These are phyloP conservation scores for Sporothrix dimorphospora DNA, from an alignment of 2,329 filamentous ascomycete genomes.

Conservation along the genomic window DNA sequence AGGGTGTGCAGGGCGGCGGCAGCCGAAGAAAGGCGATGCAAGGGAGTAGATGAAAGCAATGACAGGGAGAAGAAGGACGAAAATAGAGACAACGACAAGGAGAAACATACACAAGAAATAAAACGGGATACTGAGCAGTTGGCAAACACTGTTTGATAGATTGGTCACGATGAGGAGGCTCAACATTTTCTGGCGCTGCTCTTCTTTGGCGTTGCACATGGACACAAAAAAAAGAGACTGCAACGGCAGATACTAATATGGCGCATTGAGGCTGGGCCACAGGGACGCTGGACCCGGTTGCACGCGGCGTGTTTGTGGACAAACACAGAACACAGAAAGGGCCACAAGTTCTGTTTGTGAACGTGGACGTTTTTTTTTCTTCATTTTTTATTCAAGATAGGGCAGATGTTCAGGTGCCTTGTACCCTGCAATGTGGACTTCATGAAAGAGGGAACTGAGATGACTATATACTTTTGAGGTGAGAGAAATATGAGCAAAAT, in stretches of 20 bases:
- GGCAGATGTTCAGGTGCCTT: background rate
- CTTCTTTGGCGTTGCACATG: background rate
- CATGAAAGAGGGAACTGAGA: background rate
- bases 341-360: background rate
- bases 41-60: background rate
- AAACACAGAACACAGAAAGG: background rate
- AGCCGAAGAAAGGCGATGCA: background rate
- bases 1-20: background rate
- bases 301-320: constrained; percentile 15
- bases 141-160: background rate
- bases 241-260: constrained; percentile 2
- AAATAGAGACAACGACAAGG: background rate
- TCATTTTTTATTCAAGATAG: too few relatives aligned
- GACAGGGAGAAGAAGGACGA: background rate
- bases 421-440: background rate
- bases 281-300: background rate
- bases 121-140: background rate
- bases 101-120: background rate
- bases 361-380: background rate
- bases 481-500: background rate
- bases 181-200: background rate
- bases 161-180: background rate
- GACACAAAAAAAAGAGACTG: constrained; percentile 3
- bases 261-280: background rate
- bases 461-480: background rate